Evolutionary conservation across 176 grass and related monocot species (phyloP), one percentile per base, ranked within the genome.

Genomic region (Typha latifolia): DNA sequence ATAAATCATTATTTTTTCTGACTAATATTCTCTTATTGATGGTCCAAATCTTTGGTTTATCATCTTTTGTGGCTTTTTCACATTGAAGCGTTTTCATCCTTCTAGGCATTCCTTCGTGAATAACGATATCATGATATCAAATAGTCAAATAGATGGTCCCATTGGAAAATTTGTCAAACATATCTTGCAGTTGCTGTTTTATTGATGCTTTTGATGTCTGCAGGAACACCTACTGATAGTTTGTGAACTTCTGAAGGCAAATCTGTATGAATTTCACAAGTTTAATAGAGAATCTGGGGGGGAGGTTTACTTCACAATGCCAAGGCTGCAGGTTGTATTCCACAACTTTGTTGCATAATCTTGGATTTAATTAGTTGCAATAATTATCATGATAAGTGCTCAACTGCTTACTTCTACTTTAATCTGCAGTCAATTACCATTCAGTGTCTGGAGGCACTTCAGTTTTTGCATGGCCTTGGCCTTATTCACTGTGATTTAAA

Each of bases 201-300:
- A 16, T 43, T 78, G 48, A 21, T 56, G 34, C 12, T 26, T 34
- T 79, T 76, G 66, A 18, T 10, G 62, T 80, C 62, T 84, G 78
- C 77, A 99, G 95, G 95, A 99, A 74, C 95, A 99, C 73, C 85
- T 99, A 74, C 61, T 99, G 68, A 99, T 99, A 81, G 89, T 99
- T 9, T 99, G 95, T 77, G 95, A 99, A 80, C 95, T 99, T 87
- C 81, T 99, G 15, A 99, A 99, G 81, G 95, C 95, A 62, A 99
- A 99, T 74, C 72, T 99, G 62, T 99, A 99, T 61, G 95, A 99
- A 69, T 99, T 99, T 74, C 95, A 99, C 71, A 99, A 99, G 68
- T 99, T 99, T 20, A 99, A 99, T 51, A 86, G 95, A 78, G 95
- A 99, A 99, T 99, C 94, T 51, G 94, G 94, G 67, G 94, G 94